Evolutionary conservation across 2,329 filamentous ascomycete species (phyloP).

Genomic region (Neonectria magnoliae): DNA sequence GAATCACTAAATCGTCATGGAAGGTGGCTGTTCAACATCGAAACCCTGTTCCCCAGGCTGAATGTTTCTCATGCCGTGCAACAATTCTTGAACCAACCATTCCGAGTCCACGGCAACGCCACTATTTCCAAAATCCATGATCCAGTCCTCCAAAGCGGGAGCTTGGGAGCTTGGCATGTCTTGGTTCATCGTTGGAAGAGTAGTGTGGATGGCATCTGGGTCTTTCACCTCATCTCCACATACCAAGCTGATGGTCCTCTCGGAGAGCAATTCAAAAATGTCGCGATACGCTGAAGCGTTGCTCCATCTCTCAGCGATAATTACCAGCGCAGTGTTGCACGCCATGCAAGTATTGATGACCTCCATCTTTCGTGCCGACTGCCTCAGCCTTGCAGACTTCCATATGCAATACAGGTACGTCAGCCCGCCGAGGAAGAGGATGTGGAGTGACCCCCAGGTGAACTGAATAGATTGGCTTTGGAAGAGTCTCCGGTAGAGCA

Average conservation of each 20-base stretch:
- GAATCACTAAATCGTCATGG: conserved; percentile 4
- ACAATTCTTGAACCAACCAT: conserved; percentile 30
- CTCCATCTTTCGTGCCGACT: conserved; percentile 26
- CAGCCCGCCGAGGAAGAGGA: conserved; percentile 48
- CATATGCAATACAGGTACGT: conserved; percentile 49
- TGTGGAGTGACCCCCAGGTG: conserved; percentile 49
- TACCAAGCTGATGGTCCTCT: conserved; percentile 43
- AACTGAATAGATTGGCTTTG: conserved; percentile 36
- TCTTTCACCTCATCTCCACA: conserved; percentile 21
- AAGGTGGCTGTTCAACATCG: background rate
- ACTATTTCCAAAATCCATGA: conserved; percentile 19
- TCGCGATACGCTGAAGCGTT: conserved; percentile 46
- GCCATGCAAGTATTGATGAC: conserved; percentile 48
- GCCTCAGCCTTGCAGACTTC: conserved; percentile 29
- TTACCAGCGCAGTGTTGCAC: conserved; percentile 47
- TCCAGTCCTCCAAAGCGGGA: conserved; percentile 25
- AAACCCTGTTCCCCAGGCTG: conserved; percentile 6
- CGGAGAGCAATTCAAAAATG: conserved; percentile 45
- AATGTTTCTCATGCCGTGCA: conserved; percentile 27
- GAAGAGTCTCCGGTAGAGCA: conserved; percentile 48
- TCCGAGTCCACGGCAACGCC: conserved; percentile 27
- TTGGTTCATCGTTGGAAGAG: background rate
- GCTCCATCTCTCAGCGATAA: conserved; percentile 49
- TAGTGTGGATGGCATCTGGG: background rate
- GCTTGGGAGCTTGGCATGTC: conserved; percentile 16